These are phyloP conservation scores for Limonium bicolor DNA, from an alignment of 148 eudicot genomes.

Conservation along the genomic window DNA sequence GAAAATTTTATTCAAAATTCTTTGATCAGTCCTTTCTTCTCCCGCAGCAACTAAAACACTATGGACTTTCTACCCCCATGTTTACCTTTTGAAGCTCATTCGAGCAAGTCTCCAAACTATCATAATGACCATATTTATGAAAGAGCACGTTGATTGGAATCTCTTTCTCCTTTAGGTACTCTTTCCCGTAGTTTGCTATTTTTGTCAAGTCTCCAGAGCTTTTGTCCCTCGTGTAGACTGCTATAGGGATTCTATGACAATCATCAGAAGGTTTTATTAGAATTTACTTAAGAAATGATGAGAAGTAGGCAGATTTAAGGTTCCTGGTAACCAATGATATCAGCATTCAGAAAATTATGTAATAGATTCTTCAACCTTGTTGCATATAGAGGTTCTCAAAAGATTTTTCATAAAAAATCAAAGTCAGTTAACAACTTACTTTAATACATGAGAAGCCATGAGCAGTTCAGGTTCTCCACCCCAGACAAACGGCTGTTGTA, in stretches of 20 bases:
- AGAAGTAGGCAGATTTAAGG: too few species aligned
- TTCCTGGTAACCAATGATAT: too few species aligned
- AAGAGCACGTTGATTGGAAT: conserved; percentile 41
- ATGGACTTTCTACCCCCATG: too few species aligned
- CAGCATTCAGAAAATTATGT: too few species aligned
- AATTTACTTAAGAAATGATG: too few species aligned
- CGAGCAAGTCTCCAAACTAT: conserved; percentile 29
- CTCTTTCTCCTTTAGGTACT: conserved; percentile 31
- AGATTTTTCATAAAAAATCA: too few species aligned
- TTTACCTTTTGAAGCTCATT: too few species aligned
- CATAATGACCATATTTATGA: conserved; percentile 80
- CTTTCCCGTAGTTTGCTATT: conserved; percentile 58
- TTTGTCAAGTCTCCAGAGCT: conserved; percentile 28
- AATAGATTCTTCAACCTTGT: too few species aligned
- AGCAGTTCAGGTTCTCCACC: conserved; percentile 72
- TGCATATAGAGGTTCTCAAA: neutral
- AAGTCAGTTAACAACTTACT: conserved; percentile 19
- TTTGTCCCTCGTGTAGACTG: conserved; percentile 42
- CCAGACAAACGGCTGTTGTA: conserved; percentile 54
- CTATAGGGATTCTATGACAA: conserved; percentile 58
- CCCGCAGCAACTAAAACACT: too few species aligned
- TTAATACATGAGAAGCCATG: conserved; percentile 67
- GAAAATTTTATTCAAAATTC: too few species aligned
- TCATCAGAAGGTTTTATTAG: too few species aligned
- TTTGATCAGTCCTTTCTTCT: too few species aligned